Conservation (phyloP, 495 filamentous ascomycete genomes). For the Alectoria sarmentosa region DNA sequence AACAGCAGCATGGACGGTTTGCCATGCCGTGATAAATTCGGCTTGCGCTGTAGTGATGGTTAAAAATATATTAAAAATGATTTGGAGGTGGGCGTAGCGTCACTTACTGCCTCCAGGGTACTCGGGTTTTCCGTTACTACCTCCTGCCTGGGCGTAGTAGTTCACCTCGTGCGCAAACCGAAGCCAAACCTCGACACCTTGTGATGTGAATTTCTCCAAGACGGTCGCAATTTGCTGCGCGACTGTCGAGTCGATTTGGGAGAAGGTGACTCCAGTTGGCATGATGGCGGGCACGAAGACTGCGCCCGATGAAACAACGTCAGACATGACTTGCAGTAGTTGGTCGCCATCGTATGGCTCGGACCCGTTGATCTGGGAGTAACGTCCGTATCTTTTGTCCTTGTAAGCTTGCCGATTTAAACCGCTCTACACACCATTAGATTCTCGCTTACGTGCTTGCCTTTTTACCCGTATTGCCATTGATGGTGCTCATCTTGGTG, state of each 20-base stretch:
- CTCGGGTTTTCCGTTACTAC: too few species aligned
- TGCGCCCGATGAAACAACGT: not conserved
- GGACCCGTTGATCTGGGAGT: not conserved
- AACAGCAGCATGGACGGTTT: not conserved
- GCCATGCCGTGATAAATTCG: not conserved
- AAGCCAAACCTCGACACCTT: slow-evolving; percentile 19
- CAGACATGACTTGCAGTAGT: not conserved
- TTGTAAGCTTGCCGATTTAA: too few species aligned
- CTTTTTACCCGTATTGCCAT: not conserved
- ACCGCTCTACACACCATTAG: too few species aligned
- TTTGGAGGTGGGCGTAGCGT: not conserved
- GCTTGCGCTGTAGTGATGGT: not conserved
- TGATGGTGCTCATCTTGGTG: not conserved
- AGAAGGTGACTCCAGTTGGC: not conserved
- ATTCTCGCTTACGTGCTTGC: not conserved
- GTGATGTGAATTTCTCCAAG: not conserved
- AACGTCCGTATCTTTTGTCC: not conserved
- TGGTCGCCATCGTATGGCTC: not conserved
- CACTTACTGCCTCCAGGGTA: slow-evolving; percentile 10
- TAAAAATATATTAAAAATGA: too few species aligned
- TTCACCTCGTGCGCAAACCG: slow-evolving; percentile 22
- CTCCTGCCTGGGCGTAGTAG: too few species aligned
- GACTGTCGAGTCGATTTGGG: not conserved
- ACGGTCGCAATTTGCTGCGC: not conserved
- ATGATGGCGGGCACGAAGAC: not conserved